These are phyloP conservation scores for Urochloa ruziziensis DNA, from an alignment of 176 grass and related monocot genomes.

Conservation along the genomic window DNA sequence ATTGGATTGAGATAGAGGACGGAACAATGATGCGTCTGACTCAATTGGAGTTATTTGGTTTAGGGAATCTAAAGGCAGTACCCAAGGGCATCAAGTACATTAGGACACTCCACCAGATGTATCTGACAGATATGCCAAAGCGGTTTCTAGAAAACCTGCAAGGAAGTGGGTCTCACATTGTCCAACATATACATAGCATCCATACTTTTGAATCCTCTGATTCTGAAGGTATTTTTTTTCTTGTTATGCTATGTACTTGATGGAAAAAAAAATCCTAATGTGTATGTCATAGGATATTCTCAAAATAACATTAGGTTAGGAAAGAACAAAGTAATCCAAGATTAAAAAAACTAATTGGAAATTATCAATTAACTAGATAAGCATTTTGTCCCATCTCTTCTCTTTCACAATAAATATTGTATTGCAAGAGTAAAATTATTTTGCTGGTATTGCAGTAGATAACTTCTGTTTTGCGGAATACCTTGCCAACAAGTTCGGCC, in stretches of 20 bases:
- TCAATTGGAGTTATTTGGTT: slow-evolving; percentile 3
- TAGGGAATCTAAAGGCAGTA: slow-evolving; percentile 36
- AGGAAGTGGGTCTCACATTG: slow-evolving; percentile 8
- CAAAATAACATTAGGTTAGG: not conserved
- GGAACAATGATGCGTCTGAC: slow-evolving; percentile 34
- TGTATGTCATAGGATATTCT: not conserved
- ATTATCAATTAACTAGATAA: not conserved
- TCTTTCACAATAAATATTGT: not conserved
- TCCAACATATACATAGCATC: slow-evolving; percentile 31
- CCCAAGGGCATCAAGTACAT: slow-evolving; percentile 35
- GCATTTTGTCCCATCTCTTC: not conserved
- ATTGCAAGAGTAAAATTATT: not conserved
- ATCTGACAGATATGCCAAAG: slow-evolving; percentile 20
- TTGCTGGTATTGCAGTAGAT: slow-evolving; percentile 2
- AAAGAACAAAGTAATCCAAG: not conserved
- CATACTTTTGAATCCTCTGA: slow-evolving; percentile 26
- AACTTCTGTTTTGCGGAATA: not conserved
- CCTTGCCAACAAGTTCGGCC: slow-evolving; percentile 18
- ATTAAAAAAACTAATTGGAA: not conserved
- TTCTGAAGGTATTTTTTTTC: slow-evolving; percentile 26
- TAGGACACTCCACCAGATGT: slow-evolving; percentile 26
- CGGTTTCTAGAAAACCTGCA: slow-evolving; percentile 31
- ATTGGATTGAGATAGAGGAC: slow-evolving; percentile 39
- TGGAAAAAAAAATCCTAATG: not conserved
- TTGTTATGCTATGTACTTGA: not conserved